Conservation (phyloP, 352 stramenopile genomes). For the Phytophthora chlamydospora region DNA sequence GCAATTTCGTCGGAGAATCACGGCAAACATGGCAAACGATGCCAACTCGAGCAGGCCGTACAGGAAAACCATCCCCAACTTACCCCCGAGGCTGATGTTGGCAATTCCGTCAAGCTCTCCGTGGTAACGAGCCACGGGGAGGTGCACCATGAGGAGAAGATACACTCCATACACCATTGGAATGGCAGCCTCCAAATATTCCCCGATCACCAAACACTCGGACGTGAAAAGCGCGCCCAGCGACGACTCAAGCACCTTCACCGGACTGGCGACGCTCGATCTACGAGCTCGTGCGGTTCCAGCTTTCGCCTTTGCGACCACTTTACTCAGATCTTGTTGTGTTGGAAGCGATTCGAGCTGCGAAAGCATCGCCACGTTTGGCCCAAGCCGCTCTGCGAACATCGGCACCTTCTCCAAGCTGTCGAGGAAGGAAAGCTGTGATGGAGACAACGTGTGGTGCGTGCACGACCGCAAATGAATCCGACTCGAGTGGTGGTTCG, state of each 20-base stretch:
- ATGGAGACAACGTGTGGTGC: slow-evolving; percentile 1
- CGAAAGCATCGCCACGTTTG: not conserved
- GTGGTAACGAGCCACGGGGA: slow-evolving; percentile 33
- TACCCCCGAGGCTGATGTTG: not conserved
- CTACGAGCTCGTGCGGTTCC: not conserved
- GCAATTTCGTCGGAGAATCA: slow-evolving; percentile 11
- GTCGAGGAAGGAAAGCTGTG: slow-evolving; percentile 4
- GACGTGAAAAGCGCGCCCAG: slow-evolving; percentile 33
- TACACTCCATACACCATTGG: slow-evolving; percentile 31
- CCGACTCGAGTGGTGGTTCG: not conserved
- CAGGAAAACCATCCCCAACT: not conserved
- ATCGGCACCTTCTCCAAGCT: not conserved
- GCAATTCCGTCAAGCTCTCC: slow-evolving; percentile 26
- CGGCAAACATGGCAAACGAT: slow-evolving; percentile 20
- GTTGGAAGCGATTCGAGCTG: not conserved
- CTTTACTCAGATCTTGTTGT: not conserved
- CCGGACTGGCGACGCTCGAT: not conserved
- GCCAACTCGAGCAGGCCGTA: slow-evolving; percentile 16
- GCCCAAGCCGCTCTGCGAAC: not conserved
- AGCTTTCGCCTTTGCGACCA: not conserved
- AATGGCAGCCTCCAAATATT: slow-evolving; percentile 43
- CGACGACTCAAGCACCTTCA: slow-evolving; percentile 5
- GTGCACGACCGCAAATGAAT: slow-evolving; percentile 7
- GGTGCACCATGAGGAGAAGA: slow-evolving; percentile 9
- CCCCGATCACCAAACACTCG: slow-evolving; percentile 40